Evolutionary conservation across 257 asterid genomes (phyloP).

Genomic region (Haberlea rhodopensis): DNA sequence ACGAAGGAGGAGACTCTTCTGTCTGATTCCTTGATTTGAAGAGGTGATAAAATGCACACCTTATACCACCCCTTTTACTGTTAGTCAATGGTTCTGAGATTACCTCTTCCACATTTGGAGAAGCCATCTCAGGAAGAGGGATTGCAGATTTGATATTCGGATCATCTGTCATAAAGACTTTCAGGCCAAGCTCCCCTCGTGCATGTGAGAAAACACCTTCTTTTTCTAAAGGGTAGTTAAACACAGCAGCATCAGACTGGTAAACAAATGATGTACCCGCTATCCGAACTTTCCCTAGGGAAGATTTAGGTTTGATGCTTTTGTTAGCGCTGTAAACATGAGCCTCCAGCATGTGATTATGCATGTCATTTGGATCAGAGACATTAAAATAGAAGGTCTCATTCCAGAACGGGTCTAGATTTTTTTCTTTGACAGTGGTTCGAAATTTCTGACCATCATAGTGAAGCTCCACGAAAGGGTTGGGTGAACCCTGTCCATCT

Average conservation of each 20-base stretch:
- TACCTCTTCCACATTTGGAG: slow-evolving; percentile 33
- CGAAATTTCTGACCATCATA: slow-evolving; percentile 77
- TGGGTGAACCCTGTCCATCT: slow-evolving; percentile 82
- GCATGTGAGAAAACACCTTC: slow-evolving; percentile 64
- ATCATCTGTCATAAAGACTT: slow-evolving; percentile 69
- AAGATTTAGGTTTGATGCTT: slow-evolving; percentile 45
- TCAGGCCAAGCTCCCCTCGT: slow-evolving; percentile 74
- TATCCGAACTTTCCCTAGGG: slow-evolving; percentile 69
- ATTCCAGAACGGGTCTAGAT: slow-evolving; percentile 76
- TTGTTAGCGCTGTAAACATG: slow-evolving; percentile 52
- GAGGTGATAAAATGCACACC: slow-evolving; percentile 47
- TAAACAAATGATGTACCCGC: slow-evolving; percentile 65
- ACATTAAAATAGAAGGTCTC: slow-evolving; percentile 73
- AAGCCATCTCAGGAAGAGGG: slow-evolving; percentile 42
- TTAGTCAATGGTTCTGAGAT: slow-evolving; percentile 23
- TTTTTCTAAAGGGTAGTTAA: slow-evolving; percentile 75
- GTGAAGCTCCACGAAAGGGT: slow-evolving; percentile 70
- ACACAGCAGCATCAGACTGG: slow-evolving; percentile 65
- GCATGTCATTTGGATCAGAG: slow-evolving; percentile 53
- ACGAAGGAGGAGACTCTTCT: slow-evolving; percentile 32
- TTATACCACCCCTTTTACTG: slow-evolving; percentile 44
- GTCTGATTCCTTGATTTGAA: slow-evolving; percentile 40
- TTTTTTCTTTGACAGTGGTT: slow-evolving; percentile 77
- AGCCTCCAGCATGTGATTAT: slow-evolving; percentile 63
- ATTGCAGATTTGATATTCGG: slow-evolving; percentile 48